These are phyloP conservation scores for Pythium utonaiense DNA, from an alignment of 352 stramenopile species.

Conservation along the genomic window DNA sequence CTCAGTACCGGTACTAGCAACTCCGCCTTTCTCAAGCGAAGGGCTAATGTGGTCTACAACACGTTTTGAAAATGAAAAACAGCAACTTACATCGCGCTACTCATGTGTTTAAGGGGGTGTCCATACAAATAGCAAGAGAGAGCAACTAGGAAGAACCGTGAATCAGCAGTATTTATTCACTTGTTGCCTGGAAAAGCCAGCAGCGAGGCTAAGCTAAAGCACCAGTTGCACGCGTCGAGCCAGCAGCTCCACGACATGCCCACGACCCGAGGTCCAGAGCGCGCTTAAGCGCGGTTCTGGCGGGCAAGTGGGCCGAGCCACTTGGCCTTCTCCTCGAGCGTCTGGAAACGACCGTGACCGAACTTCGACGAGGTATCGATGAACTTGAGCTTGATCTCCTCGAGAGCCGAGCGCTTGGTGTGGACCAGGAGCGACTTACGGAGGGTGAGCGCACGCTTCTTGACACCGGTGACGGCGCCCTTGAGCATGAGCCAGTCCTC, in stretches of 20 bases:
- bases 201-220: neutral
- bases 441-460: constrained; percentile 98
- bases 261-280: neutral
- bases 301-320: constrained; percentile 96
- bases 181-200: neutral
- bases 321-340: constrained; percentile 98
- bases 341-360: constrained; percentile 99
- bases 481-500: constrained; percentile 99
- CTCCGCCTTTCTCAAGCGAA: neutral
- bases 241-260: neutral
- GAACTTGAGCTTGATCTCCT: constrained; percentile 96
- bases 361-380: constrained; percentile 99
- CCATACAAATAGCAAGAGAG: neutral
- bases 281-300: constrained; percentile 83
- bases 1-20: too few relatives aligned
- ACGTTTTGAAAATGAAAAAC: neutral
- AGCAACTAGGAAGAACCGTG: constrained; percentile 6
- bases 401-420: constrained; percentile 96
- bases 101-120: too few relatives aligned
- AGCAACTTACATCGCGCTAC: too few relatives aligned
- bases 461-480: constrained; percentile 96
- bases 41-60: too few relatives aligned
- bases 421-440: constrained; percentile 98
- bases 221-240: neutral
- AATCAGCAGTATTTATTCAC: constrained; percentile 27